Conservation (phyloP, 2,329 filamentous ascomycete species). For the Scytalidium lignicola region DNA sequence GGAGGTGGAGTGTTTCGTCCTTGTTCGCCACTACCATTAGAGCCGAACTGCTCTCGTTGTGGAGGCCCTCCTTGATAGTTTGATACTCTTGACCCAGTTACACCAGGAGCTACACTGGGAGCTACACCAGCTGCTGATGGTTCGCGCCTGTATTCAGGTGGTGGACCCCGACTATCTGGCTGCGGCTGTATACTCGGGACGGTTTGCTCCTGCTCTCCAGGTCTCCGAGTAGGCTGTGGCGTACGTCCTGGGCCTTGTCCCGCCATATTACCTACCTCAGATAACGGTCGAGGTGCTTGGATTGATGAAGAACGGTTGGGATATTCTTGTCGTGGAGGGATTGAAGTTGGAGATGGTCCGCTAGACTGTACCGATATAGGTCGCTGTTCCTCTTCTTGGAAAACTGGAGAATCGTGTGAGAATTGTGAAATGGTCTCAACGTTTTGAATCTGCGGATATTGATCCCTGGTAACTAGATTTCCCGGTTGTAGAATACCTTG, state of each 20-base stretch:
- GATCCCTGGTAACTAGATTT: slow-evolving; percentile 23
- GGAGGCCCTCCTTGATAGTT: slow-evolving; percentile 27
- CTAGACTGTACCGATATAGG: slow-evolving; percentile 25
- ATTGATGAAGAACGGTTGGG: slow-evolving; percentile 21
- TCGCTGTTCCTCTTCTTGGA: slow-evolving; percentile 23
- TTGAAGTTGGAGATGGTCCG: slow-evolving; percentile 20
- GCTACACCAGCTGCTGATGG: slow-evolving; percentile 21
- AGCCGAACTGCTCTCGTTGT: slow-evolving; percentile 25
- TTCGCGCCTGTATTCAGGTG: slow-evolving; percentile 19
- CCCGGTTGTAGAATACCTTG: slow-evolving; percentile 28
- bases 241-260: slow-evolving; percentile 22
- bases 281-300: slow-evolving; percentile 18
- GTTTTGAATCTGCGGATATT: slow-evolving; percentile 38
- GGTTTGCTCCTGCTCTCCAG: slow-evolving; percentile 22
- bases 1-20: slow-evolving; percentile 43
- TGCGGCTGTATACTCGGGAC: slow-evolving; percentile 16
- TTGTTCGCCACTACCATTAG: slow-evolving; percentile 28
- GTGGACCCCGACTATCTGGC: slow-evolving; percentile 19
- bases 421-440: slow-evolving; percentile 57
- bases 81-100: slow-evolving; percentile 15
- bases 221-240: slow-evolving; percentile 22
- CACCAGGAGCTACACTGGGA: slow-evolving; percentile 17
- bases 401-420: slow-evolving; percentile 54
- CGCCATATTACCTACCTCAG: slow-evolving; percentile 14
- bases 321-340: slow-evolving; percentile 16